A percentile compares a stretch with the other conserved stretches of the same genome.
These are phyloP conservation scores for Gracilaria domingensis DNA, from an alignment of 23 red algal species.

Conservation along the genomic window DNA sequence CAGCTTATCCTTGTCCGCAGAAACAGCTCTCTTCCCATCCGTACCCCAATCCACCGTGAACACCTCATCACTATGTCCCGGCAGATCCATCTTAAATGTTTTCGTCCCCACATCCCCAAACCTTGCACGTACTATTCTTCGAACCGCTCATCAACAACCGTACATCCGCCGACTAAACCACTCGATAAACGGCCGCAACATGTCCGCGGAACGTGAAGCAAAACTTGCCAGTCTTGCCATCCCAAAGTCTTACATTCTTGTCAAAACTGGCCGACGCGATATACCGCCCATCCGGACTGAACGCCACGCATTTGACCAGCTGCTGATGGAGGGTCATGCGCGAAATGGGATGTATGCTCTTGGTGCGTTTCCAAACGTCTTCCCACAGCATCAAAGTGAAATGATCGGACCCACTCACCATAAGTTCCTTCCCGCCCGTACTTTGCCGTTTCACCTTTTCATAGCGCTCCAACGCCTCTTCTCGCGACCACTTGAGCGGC, in stretches of 20 bases:
- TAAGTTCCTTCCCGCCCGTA: constrained; percentile 69
- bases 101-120: constrained; percentile 77
- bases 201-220: constrained; percentile 88
- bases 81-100: constrained; percentile 83
- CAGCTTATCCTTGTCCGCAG: constrained; percentile 90
- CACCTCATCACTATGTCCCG: constrained; percentile 98
- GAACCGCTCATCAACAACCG: constrained; percentile 83
- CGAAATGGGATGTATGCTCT: not conserved
- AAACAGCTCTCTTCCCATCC: constrained; percentile 83
- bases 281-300: constrained; percentile 85
- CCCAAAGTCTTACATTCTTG: constrained; percentile 92
- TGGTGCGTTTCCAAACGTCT: not conserved
- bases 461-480: constrained; percentile 70
- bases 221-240: constrained; percentile 80
- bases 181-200: constrained; percentile 90
- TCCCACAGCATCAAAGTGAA: constrained; percentile 93
- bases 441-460: constrained; percentile 29
- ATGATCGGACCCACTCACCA: constrained; percentile 93
- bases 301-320: constrained; percentile 94
- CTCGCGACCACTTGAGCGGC: constrained; percentile 26
- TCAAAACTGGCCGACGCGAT: constrained; percentile 97
- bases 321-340: constrained; percentile 98
- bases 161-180: constrained; percentile 91
- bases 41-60: constrained; percentile 93
- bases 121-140: constrained; percentile 94